Percentiles rank a stretch among this genome's conserved stretches.
phyloP scores from a whole-genome alignment of 768 basidiomycete genomes.

The Tricholoma furcatifolium region DNA sequence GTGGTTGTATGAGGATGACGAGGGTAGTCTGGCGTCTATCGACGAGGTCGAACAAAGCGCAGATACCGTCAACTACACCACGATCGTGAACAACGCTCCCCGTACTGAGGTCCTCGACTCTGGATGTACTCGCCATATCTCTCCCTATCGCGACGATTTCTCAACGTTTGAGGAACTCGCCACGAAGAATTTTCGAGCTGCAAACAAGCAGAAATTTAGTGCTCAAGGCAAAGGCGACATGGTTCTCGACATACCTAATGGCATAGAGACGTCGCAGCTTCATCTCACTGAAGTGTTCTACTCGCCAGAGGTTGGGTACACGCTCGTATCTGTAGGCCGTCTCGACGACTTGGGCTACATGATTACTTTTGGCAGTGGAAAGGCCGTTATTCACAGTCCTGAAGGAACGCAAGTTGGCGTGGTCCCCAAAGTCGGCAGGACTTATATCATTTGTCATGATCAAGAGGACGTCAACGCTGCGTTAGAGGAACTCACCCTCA shows the following conservation, averaged over 20 bases:
- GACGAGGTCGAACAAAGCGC: background rate
- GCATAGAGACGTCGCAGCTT: conserved; percentile 17
- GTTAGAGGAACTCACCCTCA: conserved; percentile 17
- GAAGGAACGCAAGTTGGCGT: conserved; percentile 7
- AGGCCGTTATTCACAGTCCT: conserved; percentile 24
- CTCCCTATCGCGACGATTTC: conserved; percentile 23
- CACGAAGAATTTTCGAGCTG: conserved; percentile 26
- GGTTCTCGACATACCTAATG: conserved; percentile 32
- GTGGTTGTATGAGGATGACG: background rate
- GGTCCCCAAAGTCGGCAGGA: conserved; percentile 12
- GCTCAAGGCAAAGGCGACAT: conserved; percentile 30
- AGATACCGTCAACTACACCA: background rate
- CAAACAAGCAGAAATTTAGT: conserved; percentile 30
- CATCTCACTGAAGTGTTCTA: conserved; percentile 33
- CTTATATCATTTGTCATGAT: conserved; percentile 14
- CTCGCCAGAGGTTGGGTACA: conserved; percentile 37
- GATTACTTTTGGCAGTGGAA: conserved; percentile 27
- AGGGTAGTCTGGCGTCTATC: background rate
- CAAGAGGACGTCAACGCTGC: background rate
- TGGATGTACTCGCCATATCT: conserved; percentile 19
- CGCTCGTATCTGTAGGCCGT: conserved; percentile 32
- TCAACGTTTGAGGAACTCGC: conserved; percentile 20
- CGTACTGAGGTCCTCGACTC: conserved; percentile 15
- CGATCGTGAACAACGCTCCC: background rate
- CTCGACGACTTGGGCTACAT: conserved; percentile 32